Evolutionary conservation across 2,329 filamentous ascomycete species (phyloP), one percentile per base, ranked within the genome.

Genomic region (Mycocentrospora acerina): DNA sequence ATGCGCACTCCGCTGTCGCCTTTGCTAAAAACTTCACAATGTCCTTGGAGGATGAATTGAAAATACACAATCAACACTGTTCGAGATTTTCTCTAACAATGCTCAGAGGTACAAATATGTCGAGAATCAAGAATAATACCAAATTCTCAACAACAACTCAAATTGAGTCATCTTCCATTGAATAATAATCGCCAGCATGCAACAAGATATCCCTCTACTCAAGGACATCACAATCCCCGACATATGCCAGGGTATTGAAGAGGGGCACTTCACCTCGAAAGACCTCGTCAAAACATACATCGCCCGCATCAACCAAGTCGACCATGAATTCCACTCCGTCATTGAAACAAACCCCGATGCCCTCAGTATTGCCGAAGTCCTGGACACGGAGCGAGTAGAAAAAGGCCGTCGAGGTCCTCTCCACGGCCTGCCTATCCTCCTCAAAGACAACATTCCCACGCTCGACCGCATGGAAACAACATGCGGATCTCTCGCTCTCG

Each of bases 391-490:
- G 15, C 55, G 78, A 7, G 58, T 67, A 2, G 47, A 64, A 2
- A 70, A 71, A 9, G 75, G 77, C 48, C 58, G 60, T 15, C 71
- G 69, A 0, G 72, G 71, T 2, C 49, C 68, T 0, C 65, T 85
- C 2, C 79, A 83, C 57, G 81, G 80, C 55, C 70, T 85, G 12
- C 80, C 81, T 1, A 61, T 82, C 7, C 55, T 85, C 4, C 62
- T 83, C 5, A 84, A 85, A 61, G 81, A 84, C 62, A 84, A 82
- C 57, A 73, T 80, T 55, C 72, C 72, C 35, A 84, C 80, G 1
- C 32, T 49, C 10, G 51, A 52, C 12, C 13, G 12, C 9, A 48
- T 35, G 29, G 36, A 40, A 11, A 57, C 44, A 16, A 46, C 44
- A 31, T 75, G 80, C 7, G 82, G 82, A 3, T 85, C 81, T 0